Conservation (phyloP, 208 protist species). For the Hexamita inflata region DNA sequence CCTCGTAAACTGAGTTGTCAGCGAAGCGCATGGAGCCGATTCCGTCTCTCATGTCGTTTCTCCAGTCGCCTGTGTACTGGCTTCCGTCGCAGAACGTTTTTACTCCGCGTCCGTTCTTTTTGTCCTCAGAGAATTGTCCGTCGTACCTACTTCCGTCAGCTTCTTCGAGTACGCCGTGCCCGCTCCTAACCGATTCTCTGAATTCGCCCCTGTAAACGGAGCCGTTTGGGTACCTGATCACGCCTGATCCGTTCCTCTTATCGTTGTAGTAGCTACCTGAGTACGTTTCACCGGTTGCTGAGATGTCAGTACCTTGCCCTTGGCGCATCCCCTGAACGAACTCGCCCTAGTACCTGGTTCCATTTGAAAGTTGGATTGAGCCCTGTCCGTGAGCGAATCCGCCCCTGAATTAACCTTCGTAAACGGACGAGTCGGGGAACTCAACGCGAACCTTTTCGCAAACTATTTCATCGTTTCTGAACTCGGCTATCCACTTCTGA, state of each 20-base stretch:
- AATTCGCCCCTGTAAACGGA: constrained; percentile 28
- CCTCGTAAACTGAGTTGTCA: constrained; percentile 28
- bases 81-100: neutral
- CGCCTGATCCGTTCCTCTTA: constrained; percentile 17
- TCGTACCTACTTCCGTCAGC: constrained; percentile 1
- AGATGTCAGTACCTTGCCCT: constrained; percentile 24
- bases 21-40: constrained; percentile 24
- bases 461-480: constrained; percentile 28
- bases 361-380: neutral
- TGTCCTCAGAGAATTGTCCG: neutral
- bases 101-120: neutral
- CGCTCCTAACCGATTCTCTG: neutral
- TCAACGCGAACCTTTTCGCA: constrained; percentile 19
- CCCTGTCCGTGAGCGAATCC: constrained; percentile 23
- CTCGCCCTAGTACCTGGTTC: constrained; percentile 30
- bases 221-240: constrained; percentile 25
- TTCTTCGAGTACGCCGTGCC: constrained; percentile 14
- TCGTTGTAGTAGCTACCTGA: constrained; percentile 13
- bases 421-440: constrained; percentile 17
- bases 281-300: constrained; percentile 19
- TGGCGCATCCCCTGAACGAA: constrained; percentile 20
- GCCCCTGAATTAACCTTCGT: constrained; percentile 30
- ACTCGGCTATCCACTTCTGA: constrained; percentile 28
- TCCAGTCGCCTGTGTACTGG: constrained; percentile 10
- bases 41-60: constrained; percentile 22